Conservation (phyloP, 1,284 basidiomycete genomes). For the Trichosporon sp. region DNA sequence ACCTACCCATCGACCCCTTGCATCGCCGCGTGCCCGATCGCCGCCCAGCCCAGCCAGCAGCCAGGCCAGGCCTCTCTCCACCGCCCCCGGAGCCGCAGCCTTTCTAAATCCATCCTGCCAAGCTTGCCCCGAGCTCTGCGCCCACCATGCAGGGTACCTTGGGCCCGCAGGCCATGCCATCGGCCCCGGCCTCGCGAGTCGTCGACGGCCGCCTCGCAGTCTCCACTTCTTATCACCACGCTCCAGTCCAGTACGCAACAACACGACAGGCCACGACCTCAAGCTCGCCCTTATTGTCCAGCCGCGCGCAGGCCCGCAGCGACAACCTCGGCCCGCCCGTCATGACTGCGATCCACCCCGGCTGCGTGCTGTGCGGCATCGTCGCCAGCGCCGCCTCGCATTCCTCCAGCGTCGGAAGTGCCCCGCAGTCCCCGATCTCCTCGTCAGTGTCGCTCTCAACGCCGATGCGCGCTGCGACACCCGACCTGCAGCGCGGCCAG, state of each 20-base stretch:
- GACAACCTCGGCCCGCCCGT: neutral
- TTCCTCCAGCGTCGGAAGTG: neutral
- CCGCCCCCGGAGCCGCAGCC: neutral
- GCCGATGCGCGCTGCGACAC: conserved; percentile 14
- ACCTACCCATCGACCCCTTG: neutral
- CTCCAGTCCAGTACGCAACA: neutral
- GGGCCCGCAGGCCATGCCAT: neutral
- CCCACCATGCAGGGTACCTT: neutral
- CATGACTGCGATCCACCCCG: conserved; percentile 19
- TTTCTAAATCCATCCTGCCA: conserved; percentile 4
- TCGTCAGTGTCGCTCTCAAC: conserved; percentile 12
- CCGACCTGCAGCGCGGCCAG: conserved; percentile 15
- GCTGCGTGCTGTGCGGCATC: conserved; percentile 35
- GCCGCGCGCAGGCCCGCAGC: neutral
- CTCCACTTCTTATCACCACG: neutral
- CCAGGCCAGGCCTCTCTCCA: neutral
- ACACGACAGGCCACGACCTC: conserved; percentile 1
- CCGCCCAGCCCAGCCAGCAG: neutral
- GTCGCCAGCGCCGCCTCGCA: conserved; percentile 23
- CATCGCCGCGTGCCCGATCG: neutral
- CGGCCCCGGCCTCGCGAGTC: neutral
- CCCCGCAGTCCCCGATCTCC: conserved; percentile 8
- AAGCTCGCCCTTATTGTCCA: neutral
- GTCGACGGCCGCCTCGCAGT: neutral
- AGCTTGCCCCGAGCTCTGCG: neutral